A percentile compares a stretch with the other conserved stretches of the same genome.
Evolutionary conservation across 2,329 filamentous ascomycete species (phyloP).

Genomic region (Phaeomoniella chlamydospora): DNA sequence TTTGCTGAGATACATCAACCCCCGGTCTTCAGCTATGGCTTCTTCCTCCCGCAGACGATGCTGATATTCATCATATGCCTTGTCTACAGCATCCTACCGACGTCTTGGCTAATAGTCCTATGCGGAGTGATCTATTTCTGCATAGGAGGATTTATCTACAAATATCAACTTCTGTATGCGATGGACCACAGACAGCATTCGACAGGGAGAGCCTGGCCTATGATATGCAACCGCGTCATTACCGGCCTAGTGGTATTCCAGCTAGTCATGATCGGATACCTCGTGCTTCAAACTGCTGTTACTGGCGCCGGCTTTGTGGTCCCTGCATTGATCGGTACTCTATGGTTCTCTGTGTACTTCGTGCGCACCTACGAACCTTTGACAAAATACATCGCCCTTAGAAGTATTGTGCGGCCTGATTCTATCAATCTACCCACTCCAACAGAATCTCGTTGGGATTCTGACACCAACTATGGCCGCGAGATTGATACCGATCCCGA

Average conservation of each 20-base stretch:
- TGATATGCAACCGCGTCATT: conserved; percentile 87
- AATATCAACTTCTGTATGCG: conserved; percentile 92
- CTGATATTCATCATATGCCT: conserved; percentile 90
- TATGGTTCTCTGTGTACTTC: conserved; percentile 85
- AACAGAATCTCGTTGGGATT: conserved; percentile 23
- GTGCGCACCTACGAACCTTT: conserved; percentile 69
- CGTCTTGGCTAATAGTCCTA: conserved; percentile 66
- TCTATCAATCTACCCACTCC: conserved; percentile 16
- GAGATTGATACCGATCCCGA: conserved; percentile 24
- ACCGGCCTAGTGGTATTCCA: conserved; percentile 81
- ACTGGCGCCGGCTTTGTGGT: conserved; percentile 57
- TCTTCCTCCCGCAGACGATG: conserved; percentile 84
- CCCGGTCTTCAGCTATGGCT: conserved; percentile 85
- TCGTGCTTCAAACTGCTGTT: conserved; percentile 62
- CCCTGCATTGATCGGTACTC: conserved; percentile 63
- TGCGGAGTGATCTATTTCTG: conserved; percentile 66
- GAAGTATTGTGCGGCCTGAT: conserved; percentile 59
- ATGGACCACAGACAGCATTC: conserved; percentile 96
- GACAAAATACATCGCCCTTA: conserved; percentile 81
- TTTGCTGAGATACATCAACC: conserved; percentile 70
- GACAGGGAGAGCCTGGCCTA: conserved; percentile 86
- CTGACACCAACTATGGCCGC: conserved; percentile 24
- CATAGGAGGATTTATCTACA: conserved; percentile 80
- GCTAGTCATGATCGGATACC: conserved; percentile 73
- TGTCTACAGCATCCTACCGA: conserved; percentile 77